phyloP scores from a whole-genome alignment of 2,329 filamentous ascomycete species.

The Colletotrichum australisinense region DNA sequence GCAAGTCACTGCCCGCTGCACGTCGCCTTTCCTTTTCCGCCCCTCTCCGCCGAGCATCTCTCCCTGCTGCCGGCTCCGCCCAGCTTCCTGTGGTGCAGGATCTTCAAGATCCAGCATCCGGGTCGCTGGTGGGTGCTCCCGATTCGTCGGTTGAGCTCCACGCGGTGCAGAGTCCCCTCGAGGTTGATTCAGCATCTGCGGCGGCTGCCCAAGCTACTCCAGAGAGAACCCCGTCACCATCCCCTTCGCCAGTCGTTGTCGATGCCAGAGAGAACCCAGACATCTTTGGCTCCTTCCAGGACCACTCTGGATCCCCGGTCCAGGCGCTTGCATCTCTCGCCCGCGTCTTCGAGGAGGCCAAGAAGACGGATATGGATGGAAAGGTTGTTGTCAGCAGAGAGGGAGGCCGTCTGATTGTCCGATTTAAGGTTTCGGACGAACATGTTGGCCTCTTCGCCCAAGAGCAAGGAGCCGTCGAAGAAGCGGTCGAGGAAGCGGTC shows the following conservation, averaged over 20 bases:
- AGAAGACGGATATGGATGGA: conserved; percentile 1
- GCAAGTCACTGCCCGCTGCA: conserved; percentile 11
- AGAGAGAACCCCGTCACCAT: neutral
- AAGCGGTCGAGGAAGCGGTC: neutral
- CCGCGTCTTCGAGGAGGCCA: conserved; percentile 12
- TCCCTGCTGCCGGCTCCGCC: conserved; percentile 10
- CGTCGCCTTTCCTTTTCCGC: conserved; percentile 6
- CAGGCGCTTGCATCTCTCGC: conserved; percentile 16
- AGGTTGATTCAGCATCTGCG: conserved; percentile 27
- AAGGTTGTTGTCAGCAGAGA: conserved; percentile 14
- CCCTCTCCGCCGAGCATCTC: conserved; percentile 25
- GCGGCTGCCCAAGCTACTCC: neutral
- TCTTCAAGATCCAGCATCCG: conserved; percentile 30
- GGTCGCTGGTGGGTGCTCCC: conserved; percentile 26
- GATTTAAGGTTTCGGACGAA: conserved; percentile 34
- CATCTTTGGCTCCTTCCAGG: conserved; percentile 31
- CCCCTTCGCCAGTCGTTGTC: conserved; percentile 21
- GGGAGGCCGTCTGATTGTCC: conserved; percentile 26
- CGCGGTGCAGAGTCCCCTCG: conserved; percentile 21
- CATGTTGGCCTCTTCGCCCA: neutral
- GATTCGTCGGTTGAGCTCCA: conserved; percentile 26
- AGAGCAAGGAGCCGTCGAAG: neutral
- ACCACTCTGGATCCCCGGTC: conserved; percentile 10
- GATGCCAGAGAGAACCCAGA: conserved; percentile 31
- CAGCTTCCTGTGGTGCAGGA: conserved; percentile 23